A percentile compares a stretch with the other conserved stretches of the same genome.
Evolutionary conservation across 176 grass and related monocot genomes (phyloP).

Genomic region (Alopecurus myosuroides): DNA sequence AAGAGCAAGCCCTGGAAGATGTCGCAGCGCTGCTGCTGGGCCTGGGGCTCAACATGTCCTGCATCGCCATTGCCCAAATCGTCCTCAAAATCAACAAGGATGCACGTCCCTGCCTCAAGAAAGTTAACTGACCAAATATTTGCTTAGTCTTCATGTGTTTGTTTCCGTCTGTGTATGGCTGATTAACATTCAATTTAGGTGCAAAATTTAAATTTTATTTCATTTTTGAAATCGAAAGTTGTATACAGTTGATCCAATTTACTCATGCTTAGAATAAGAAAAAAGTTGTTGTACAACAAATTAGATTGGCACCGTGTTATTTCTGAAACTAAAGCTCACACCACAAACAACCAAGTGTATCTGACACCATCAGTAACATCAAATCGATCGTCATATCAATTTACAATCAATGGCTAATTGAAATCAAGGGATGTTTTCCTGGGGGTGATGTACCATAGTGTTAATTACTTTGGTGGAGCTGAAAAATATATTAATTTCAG

Average conservation of each 20-base stretch:
- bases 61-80: constrained; percentile 87
- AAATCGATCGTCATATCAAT: too few species aligned
- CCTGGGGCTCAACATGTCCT: constrained; percentile 82
- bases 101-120: constrained; percentile 71
- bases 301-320: not conserved
- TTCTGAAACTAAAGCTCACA: not conserved
- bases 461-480: not conserved
- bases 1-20: constrained; percentile 46
- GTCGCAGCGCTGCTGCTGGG: constrained; percentile 45
- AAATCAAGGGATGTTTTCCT: not conserved
- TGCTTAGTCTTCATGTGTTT: not conserved
- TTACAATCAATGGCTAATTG: not conserved
- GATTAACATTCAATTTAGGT: too few species aligned
- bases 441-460: not conserved
- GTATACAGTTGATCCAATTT: not conserved
- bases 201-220: not conserved
- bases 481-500: constrained; percentile 27
- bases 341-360: too few species aligned
- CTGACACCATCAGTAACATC: too few species aligned
- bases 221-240: not conserved
- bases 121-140: constrained; percentile 29
- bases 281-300: not conserved
- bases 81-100: constrained; percentile 90
- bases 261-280: not conserved
- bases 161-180: not conserved